Evolutionary conservation across 305 asterid genomes (phyloP).

Genomic region (Fraxinus paxiana): DNA sequence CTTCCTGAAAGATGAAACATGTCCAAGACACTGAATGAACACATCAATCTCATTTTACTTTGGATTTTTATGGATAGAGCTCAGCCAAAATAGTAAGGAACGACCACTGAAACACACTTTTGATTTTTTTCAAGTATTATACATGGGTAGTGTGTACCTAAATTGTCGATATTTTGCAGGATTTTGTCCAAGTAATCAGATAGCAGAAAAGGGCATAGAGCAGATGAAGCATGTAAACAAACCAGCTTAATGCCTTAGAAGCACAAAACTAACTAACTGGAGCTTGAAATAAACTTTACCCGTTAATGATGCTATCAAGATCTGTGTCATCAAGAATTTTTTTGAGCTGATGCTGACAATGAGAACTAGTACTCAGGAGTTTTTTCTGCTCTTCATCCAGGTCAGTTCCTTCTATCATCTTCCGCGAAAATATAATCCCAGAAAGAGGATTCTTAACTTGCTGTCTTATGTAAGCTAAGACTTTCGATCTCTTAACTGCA

Average conservation of each 20-base stretch:
- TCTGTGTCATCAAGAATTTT: slow-evolving; percentile 86
- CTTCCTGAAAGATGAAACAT: neutral
- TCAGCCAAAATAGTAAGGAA: neutral
- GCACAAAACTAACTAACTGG: neutral
- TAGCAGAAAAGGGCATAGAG: neutral
- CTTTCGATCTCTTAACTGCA: slow-evolving; percentile 64
- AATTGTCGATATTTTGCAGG: neutral
- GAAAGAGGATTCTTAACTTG: slow-evolving; percentile 81
- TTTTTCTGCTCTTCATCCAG: slow-evolving; percentile 69
- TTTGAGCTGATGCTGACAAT: slow-evolving; percentile 76
- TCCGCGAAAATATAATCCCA: slow-evolving; percentile 77
- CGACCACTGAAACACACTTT: neutral
- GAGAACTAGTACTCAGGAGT: slow-evolving; percentile 51
- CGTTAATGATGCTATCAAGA: slow-evolving; percentile 80
- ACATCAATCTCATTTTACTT: neutral
- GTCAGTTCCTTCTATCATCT: slow-evolving; percentile 71
- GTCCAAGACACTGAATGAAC: neutral
- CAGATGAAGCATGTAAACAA: neutral
- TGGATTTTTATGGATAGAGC: neutral
- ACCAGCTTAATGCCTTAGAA: neutral
- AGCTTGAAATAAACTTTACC: slow-evolving; percentile 37
- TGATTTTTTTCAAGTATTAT: neutral
- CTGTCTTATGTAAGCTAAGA: slow-evolving; percentile 67
- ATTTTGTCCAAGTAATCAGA: neutral
- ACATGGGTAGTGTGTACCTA: neutral